Evolutionary conservation across 2,329 filamentous ascomycete genomes (phyloP).

Genomic region (Pyrenochaeta sp.): DNA sequence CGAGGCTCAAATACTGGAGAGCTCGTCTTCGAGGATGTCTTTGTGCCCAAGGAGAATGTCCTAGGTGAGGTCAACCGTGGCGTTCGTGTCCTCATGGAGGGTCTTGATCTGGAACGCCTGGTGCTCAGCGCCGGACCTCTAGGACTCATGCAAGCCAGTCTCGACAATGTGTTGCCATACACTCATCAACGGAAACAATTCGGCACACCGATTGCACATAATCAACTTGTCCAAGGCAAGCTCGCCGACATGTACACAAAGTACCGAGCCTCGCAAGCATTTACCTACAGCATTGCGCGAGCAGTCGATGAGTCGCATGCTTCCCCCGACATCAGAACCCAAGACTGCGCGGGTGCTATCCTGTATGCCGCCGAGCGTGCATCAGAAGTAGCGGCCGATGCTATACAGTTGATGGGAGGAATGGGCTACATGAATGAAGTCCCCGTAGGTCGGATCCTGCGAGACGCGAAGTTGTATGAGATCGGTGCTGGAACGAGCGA

Average conservation of each 20-base stretch:
- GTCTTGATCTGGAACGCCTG: constrained; percentile 89
- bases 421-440: constrained; percentile 98
- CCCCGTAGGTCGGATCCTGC: constrained; percentile 81
- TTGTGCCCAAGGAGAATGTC: constrained; percentile 82
- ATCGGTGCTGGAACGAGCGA: constrained; percentile 97
- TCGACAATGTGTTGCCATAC: constrained; percentile 88
- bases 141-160: constrained; percentile 90
- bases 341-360: constrained; percentile 94
- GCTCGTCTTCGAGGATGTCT: constrained; percentile 87
- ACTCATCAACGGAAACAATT: constrained; percentile 91
- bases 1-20: constrained; percentile 96
- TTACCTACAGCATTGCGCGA: constrained; percentile 84
- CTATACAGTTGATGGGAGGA: constrained; percentile 89
- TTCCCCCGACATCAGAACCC: constrained; percentile 72
- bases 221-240: constrained; percentile 92
- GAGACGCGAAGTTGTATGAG: constrained; percentile 86
- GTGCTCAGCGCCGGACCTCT: constrained; percentile 90
- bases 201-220: constrained; percentile 82
- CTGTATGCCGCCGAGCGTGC: constrained; percentile 91
- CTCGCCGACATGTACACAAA: constrained; percentile 98
- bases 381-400: constrained; percentile 85
- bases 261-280: constrained; percentile 80
- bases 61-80: constrained; percentile 82
- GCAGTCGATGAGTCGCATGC: constrained; percentile 67
- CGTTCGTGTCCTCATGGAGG: constrained; percentile 93